Evolutionary conservation across 768 basidiomycete species (phyloP), one percentile per base, ranked within the genome.

Genomic region (Pluteus cervinus): DNA sequence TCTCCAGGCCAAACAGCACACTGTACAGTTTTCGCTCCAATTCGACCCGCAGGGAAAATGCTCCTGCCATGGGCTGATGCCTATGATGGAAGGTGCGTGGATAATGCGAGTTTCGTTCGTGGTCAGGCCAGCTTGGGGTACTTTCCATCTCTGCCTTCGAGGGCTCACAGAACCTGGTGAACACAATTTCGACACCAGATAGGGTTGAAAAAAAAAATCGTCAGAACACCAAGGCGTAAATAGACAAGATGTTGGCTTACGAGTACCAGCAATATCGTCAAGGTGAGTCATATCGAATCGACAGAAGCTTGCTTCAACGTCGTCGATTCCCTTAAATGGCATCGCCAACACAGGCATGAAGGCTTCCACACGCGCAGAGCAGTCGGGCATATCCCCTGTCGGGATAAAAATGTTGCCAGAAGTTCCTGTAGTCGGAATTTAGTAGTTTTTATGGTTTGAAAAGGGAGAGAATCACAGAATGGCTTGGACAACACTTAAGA

Each of bases 401-500:
- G 9, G 82, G 82, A 41, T 83, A 81, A 54, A 81, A 85, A 49
- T 85, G 86, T 44, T 63, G 64, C 79, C 79, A 84, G 50, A 75
- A 81, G 52, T 81, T 65, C 11, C 73, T 73, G n/a, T n/a, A 46
- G 33, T 26, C 11, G 11, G 7, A 21, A 4, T 9, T 35, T 29
- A 24, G n/a, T 25, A 15, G 12, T n/a, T n/a, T n/a, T n/a, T n/a
- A 7, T 30, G 6, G n/a, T 45, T 7, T 10, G n/a, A 21, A 34
- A 20, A 30, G 18, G 20, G 22, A 2, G 24, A 4, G 29, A 47
- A 69, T 40, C 36, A 68, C 67, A 68, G 47, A 44, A 78, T 79
- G 7, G 78, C 72, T 52, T 82, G 65, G 7, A 84, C 79, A 15
- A 81, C 79, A 5, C 62, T 80, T n/a, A n/a, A n/a, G n/a, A n/a